A percentile compares a stretch with the other conserved stretches of the same genome.
Conservation (phyloP, 371 early-diverging fungal genomes). For the Haplosporangium sp. region DNA sequence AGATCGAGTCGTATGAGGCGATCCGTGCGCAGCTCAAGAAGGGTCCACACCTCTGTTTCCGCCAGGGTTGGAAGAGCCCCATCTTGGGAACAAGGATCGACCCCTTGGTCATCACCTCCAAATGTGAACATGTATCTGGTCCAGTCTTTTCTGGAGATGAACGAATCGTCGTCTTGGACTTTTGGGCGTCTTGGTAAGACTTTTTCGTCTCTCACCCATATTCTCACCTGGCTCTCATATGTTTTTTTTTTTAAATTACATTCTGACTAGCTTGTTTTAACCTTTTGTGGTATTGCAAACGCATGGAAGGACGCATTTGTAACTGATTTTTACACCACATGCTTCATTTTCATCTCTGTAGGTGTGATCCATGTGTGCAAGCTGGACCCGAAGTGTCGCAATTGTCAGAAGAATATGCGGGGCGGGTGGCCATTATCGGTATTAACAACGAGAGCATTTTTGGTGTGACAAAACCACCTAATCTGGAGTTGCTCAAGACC, state of each 20-base stretch:
- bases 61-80: conserved; percentile 45
- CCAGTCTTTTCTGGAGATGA: conserved; percentile 25
- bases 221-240: not conserved
- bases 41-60: conserved; percentile 41
- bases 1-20: conserved; percentile 50
- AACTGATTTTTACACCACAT: too few relatives aligned
- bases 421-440: conserved; percentile 37
- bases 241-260: not conserved
- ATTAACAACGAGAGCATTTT: conserved; percentile 54
- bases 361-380: conserved; percentile 47
- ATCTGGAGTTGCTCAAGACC: conserved; percentile 28
- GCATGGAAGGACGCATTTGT: too few relatives aligned
- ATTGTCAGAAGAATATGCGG: conserved; percentile 46
- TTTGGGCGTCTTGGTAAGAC: conserved; percentile 54
- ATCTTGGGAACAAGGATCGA: conserved; percentile 37
- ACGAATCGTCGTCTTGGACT: conserved; percentile 46
- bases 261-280: too few relatives aligned
- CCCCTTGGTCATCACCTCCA: conserved; percentile 21
- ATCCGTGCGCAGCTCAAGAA: conserved; percentile 48
- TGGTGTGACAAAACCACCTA: conserved; percentile 32
- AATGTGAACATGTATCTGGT: conserved; percentile 32
- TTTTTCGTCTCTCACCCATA: not conserved
- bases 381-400: conserved; percentile 47
- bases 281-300: too few relatives aligned
- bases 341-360: not conserved